Conservation (phyloP, 768 basidiomycete genomes). For the Mycena alexandri region DNA sequence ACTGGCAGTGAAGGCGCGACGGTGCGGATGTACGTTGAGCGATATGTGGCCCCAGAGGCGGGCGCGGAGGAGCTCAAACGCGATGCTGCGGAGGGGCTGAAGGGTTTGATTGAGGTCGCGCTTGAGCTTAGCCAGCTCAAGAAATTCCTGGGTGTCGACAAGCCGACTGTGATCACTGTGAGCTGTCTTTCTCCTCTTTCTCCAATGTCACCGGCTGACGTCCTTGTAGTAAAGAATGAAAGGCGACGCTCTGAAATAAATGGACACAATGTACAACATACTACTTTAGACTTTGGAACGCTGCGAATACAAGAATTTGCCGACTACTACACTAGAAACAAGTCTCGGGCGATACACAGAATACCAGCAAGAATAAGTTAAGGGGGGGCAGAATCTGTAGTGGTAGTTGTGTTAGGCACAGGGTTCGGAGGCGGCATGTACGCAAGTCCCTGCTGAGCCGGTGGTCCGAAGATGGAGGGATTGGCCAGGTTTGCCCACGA, state of each 20-base stretch:
- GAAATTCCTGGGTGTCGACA: conserved; percentile 85
- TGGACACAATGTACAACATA: conserved; percentile 31
- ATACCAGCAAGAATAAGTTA: conserved; percentile 7
- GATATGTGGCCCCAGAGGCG: conserved; percentile 81
- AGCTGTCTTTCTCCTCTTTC: background rate
- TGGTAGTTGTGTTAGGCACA: too few relatives aligned
- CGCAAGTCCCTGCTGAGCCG: background rate
- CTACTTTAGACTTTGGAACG: conserved; percentile 29
- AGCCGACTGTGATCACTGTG: conserved; percentile 97
- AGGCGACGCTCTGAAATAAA: conserved; percentile 13
- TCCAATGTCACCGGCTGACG: background rate
- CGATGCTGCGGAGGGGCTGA: conserved; percentile 89
- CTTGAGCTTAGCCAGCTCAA: conserved; percentile 86
- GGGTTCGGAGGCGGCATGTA: background rate
- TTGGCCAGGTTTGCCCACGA: background rate
- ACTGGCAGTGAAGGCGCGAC: conserved; percentile 98
- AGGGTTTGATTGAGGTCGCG: conserved; percentile 97
- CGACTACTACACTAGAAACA: background rate
- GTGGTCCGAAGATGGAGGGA: conserved; percentile 20
- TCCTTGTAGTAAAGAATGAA: conserved; percentile 1
- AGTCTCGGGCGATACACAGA: background rate
- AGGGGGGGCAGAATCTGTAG: background rate
- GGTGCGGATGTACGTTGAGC: conserved; percentile 95
- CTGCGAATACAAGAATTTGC: background rate
- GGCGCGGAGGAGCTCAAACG: conserved; percentile 78